Conservation (phyloP, 2,329 filamentous ascomycete genomes). For the Talaromyces sp. region DNA sequence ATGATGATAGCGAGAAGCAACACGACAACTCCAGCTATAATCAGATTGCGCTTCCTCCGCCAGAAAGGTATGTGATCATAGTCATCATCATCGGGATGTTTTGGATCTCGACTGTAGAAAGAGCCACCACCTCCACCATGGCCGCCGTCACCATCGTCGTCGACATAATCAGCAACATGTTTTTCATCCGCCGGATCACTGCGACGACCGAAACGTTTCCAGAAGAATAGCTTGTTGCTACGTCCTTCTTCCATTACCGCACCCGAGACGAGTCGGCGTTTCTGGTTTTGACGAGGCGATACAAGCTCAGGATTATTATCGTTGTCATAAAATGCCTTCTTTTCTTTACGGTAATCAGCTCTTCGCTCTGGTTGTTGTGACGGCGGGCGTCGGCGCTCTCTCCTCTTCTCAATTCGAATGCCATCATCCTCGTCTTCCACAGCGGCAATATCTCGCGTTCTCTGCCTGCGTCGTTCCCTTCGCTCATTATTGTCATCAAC, state of each 20-base stretch:
- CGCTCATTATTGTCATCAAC: slow-evolving; percentile 23
- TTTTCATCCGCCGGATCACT: slow-evolving; percentile 38
- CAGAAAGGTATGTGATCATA: slow-evolving; percentile 28
- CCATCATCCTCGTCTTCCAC: slow-evolving; percentile 9
- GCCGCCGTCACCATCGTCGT: slow-evolving; percentile 4
- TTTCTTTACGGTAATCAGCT: slow-evolving; percentile 8
- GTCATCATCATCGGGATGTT: slow-evolving; percentile 24
- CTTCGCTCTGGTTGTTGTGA: neutral
- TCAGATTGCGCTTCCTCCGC: slow-evolving; percentile 45
- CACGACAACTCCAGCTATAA: slow-evolving; percentile 51
- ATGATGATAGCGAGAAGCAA: slow-evolving; percentile 63
- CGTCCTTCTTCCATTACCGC: slow-evolving; percentile 64
- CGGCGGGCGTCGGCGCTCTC: slow-evolving; percentile 4
- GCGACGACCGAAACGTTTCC: slow-evolving; percentile 32
- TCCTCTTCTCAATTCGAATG: slow-evolving; percentile 13
- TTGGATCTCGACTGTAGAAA: slow-evolving; percentile 14
- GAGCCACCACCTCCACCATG: slow-evolving; percentile 23
- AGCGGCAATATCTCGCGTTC: slow-evolving; percentile 14
- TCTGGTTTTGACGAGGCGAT: slow-evolving; percentile 42
- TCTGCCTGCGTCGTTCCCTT: slow-evolving; percentile 3
- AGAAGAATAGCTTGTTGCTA: slow-evolving; percentile 44
- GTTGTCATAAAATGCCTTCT: slow-evolving; percentile 14
- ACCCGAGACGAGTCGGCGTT: slow-evolving; percentile 63
- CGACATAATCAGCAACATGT: slow-evolving; percentile 33
- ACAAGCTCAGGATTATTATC: slow-evolving; percentile 1